Percentiles rank a stretch among this genome's conserved stretches.
Evolutionary conservation across 371 early-diverging fungal genomes (phyloP).

Genomic region (Syncephalastrum sp.): DNA sequence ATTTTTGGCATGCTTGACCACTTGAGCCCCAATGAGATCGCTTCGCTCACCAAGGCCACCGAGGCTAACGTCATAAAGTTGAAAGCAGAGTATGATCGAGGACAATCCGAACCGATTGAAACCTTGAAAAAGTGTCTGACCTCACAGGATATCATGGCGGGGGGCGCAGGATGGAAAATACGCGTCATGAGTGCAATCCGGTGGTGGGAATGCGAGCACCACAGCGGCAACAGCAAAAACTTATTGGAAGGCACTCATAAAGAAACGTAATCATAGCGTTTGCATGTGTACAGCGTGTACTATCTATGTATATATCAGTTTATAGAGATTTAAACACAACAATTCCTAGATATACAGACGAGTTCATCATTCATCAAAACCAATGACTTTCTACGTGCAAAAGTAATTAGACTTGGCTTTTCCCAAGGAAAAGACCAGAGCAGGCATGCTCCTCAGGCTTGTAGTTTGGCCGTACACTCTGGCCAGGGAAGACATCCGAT

Average conservation of each 20-base stretch:
- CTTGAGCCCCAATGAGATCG: conserved; percentile 8
- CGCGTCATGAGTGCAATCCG: conserved; percentile 25
- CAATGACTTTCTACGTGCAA: too few relatives aligned
- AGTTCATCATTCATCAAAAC: too few relatives aligned
- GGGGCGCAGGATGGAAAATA: conserved; percentile 22
- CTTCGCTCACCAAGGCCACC: conserved; percentile 7
- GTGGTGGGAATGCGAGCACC: conserved; percentile 17
- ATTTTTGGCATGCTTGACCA: conserved; percentile 21
- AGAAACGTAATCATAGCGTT: too few relatives aligned
- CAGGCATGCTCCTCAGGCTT: conserved; percentile 10
- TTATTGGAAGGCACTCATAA: too few relatives aligned
- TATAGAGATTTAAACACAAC: too few relatives aligned
- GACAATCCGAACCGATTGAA: conserved; percentile 7
- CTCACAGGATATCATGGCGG: conserved; percentile 21
- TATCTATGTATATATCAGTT: too few relatives aligned
- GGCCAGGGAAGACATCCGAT: conserved; percentile 19
- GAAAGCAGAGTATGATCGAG: conserved; percentile 18
- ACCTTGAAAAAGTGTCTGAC: conserved; percentile 16
- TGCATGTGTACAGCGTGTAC: too few relatives aligned
- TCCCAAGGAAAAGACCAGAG: too few relatives aligned
- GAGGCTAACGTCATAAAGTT: conserved; percentile 10
- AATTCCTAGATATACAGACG: too few relatives aligned
- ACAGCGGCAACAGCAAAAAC: too few relatives aligned
- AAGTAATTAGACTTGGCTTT: too few relatives aligned
- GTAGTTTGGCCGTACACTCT: background rate